Evolutionary conservation across 2,329 filamentous ascomycete genomes (phyloP).

Genomic region (Paecilomyces variotii): DNA sequence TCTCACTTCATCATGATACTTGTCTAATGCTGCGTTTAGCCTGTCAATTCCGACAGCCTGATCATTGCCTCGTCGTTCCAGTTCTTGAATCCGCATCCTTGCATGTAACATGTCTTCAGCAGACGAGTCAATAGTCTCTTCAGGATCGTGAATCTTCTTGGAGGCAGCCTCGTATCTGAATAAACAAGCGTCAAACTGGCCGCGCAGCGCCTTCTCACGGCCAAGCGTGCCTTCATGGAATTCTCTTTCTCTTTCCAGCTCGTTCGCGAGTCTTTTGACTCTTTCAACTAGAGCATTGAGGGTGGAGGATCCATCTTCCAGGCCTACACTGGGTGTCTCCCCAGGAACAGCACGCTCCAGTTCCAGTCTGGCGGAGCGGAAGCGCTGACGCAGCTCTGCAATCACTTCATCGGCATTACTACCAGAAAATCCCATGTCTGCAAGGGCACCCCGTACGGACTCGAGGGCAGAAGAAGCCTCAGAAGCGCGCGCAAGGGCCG

Average conservation of each 20-base stretch:
- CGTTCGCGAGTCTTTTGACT: constrained; percentile 26
- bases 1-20: constrained; percentile 37
- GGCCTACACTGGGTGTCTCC: constrained; percentile 30
- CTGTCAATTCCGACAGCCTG: constrained; percentile 34
- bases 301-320: constrained; percentile 31
- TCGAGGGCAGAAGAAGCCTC: constrained; percentile 30
- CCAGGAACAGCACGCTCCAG: constrained; percentile 38
- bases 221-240: constrained; percentile 25
- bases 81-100: constrained; percentile 34
- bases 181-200: constrained; percentile 37
- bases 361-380: constrained; percentile 36
- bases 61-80: constrained; percentile 33
- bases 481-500: constrained; percentile 28
- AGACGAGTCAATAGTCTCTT: constrained; percentile 33
- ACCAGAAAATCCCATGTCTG: constrained; percentile 32
- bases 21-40: constrained; percentile 34
- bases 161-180: constrained; percentile 29
- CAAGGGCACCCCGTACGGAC: constrained; percentile 27
- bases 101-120: constrained; percentile 38
- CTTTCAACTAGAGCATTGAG: constrained; percentile 33
- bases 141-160: constrained; percentile 29
- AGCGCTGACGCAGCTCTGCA: constrained; percentile 28
- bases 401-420: constrained; percentile 23
- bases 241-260: constrained; percentile 24
- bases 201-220: constrained; percentile 34